These are phyloP conservation scores for Microsporum ferrugineum DNA, from an alignment of 2,329 filamentous ascomycete species.

Conservation along the genomic window DNA sequence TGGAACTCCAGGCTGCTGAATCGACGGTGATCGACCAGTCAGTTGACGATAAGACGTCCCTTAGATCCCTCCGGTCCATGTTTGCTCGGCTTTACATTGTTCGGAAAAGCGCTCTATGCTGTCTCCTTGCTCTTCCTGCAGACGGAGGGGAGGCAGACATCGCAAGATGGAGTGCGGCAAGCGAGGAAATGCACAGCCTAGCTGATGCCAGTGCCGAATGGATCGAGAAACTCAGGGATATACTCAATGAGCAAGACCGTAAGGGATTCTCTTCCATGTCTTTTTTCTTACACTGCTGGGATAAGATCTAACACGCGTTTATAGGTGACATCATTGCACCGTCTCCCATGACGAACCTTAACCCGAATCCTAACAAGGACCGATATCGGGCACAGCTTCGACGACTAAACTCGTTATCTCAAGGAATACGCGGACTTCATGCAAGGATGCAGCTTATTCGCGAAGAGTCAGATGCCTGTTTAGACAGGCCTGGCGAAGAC, in stretches of 20 bases:
- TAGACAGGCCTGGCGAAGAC: conserved; percentile 58
- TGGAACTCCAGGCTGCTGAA: conserved; percentile 60
- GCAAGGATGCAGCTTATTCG: conserved; percentile 86
- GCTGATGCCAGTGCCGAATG: conserved; percentile 51
- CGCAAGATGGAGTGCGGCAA: conserved; percentile 63
- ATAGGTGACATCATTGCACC: conserved; percentile 37
- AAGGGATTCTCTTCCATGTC: conserved; percentile 27
- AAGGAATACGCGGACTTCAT: conserved; percentile 81
- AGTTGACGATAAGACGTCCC: conserved; percentile 64
- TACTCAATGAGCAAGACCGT: conserved; percentile 72
- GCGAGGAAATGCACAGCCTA: conserved; percentile 60
- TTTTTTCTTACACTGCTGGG: conserved; percentile 3
- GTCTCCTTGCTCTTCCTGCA: conserved; percentile 75
- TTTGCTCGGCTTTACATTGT: conserved; percentile 69
- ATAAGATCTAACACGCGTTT: conserved; percentile 16
- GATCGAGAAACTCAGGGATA: conserved; percentile 53
- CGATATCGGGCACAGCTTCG: conserved; percentile 76
- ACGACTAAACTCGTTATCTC: conserved; percentile 77
- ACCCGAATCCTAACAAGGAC: conserved; percentile 56
- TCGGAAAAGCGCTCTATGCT: conserved; percentile 76
- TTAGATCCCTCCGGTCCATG: conserved; percentile 68
- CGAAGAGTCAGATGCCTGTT: conserved; percentile 71
- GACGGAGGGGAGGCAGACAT: conserved; percentile 68
- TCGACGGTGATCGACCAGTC: conserved; percentile 52
- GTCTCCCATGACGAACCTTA: conserved; percentile 26